A percentile compares a stretch with the other conserved stretches of the same genome.
These are phyloP conservation scores for Verticillium nonalfalfae DNA, from an alignment of 2,329 filamentous ascomycete genomes.

Conservation along the genomic window DNA sequence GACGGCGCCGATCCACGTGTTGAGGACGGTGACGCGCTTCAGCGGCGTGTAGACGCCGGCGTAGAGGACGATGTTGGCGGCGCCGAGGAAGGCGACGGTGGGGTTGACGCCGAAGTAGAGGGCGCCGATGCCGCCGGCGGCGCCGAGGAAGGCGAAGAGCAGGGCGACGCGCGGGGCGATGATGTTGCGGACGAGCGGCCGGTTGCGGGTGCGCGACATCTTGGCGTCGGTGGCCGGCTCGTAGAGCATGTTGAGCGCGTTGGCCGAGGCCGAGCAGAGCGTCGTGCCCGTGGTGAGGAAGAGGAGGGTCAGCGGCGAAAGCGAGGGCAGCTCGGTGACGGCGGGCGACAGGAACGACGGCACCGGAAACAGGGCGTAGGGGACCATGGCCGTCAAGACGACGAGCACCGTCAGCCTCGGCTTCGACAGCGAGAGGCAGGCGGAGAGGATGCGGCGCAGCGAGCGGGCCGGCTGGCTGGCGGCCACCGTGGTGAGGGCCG, in stretches of 20 bases:
- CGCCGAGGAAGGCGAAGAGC: constrained; percentile 72
- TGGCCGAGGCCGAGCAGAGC: constrained; percentile 83
- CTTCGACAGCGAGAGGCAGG: constrained; percentile 89
- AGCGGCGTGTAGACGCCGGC: constrained; percentile 89
- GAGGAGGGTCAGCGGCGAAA: constrained; percentile 83
- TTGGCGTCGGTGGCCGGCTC: constrained; percentile 84
- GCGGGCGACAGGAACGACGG: constrained; percentile 74
- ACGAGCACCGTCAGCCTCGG: constrained; percentile 88
- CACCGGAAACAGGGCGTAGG: constrained; percentile 90
- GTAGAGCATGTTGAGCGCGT: constrained; percentile 95
- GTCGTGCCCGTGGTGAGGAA: constrained; percentile 89
- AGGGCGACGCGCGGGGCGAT: constrained; percentile 66
- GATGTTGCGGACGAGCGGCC: constrained; percentile 79
- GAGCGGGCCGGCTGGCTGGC: constrained; percentile 44
- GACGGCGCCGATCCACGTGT: constrained; percentile 92
- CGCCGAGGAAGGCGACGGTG: constrained; percentile 80
- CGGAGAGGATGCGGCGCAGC: constrained; percentile 62
- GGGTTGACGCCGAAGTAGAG: constrained; percentile 91
- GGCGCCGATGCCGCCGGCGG: constrained; percentile 59
- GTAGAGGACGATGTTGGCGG: constrained; percentile 81
- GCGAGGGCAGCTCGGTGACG: constrained; percentile 62
- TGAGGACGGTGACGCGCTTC: constrained; percentile 78
- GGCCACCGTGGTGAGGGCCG: constrained; percentile 46
- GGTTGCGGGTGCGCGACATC: constrained; percentile 89
- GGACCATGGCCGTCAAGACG: constrained; percentile 81